Percentiles rank a stretch among this genome's conserved stretches.
phyloP scores from a whole-genome alignment of 208 protist genomes.

The Acanthamoeba rhysodes region DNA sequence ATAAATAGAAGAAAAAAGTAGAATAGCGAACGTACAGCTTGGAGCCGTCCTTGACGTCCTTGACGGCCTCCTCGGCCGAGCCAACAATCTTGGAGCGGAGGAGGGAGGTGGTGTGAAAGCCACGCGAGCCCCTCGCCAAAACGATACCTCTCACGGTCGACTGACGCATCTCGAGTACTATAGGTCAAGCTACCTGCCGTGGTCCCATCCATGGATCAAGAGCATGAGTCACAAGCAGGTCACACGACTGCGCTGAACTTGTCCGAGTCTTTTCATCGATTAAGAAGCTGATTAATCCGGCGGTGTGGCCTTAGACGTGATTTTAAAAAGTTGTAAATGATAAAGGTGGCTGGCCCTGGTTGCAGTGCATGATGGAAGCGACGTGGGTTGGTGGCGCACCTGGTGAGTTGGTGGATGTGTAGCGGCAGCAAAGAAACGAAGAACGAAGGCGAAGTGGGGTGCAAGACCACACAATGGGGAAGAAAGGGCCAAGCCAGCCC shows the following conservation, averaged over 20 bases:
- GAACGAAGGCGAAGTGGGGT: not conserved
- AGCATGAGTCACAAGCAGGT: too few species aligned
- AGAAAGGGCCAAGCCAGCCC: not conserved
- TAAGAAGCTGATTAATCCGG: too few species aligned
- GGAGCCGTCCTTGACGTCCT: constrained; percentile 55
- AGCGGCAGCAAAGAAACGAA: not conserved
- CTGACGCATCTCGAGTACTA: not conserved
- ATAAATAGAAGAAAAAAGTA: not conserved
- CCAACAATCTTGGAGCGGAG: not conserved
- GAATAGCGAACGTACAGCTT: not conserved
- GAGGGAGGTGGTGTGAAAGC: not conserved
- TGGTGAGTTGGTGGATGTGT: too few species aligned
- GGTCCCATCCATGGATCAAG: too few species aligned
- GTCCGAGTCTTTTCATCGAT: too few species aligned
- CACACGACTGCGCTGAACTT: too few species aligned
- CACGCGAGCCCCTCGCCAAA: not conserved
- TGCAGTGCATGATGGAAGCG: too few species aligned
- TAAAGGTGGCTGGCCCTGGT: too few species aligned
- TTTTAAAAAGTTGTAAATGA: too few species aligned
- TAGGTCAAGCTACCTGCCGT: too few species aligned
- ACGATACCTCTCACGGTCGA: not conserved
- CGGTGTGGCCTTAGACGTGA: too few species aligned
- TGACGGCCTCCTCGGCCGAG: constrained; percentile 63
- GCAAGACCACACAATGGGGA: not conserved
- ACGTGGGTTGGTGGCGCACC: too few species aligned